phyloP scores from a whole-genome alignment of 1,139 yeast genomes.

The Debaryomyces udenii region DNA sequence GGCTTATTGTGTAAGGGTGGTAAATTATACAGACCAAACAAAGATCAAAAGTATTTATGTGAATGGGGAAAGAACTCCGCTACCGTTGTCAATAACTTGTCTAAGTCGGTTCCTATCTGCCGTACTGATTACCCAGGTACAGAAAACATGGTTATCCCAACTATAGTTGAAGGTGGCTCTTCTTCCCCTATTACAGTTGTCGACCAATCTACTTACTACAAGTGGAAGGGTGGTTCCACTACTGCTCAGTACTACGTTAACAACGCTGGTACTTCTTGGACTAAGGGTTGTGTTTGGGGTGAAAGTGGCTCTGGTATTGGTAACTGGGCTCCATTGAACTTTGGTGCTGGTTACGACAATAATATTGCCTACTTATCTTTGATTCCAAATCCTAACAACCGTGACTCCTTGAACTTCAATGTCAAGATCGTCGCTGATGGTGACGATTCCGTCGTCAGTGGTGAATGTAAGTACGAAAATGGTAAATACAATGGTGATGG shows the following conservation, averaged over 20 bases:
- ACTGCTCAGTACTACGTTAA: conserved; percentile 82
- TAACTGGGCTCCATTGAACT: conserved; percentile 82
- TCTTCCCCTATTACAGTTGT: conserved; percentile 66
- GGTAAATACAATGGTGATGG: conserved; percentile 67
- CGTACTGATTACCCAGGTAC: conserved; percentile 91
- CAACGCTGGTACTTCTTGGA: conserved; percentile 74
- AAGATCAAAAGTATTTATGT: conserved; percentile 64
- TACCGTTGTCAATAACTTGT: conserved; percentile 57
- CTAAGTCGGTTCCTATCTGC: conserved; percentile 69
- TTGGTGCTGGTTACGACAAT: conserved; percentile 70
- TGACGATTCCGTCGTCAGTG: conserved; percentile 52
- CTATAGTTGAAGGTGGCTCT: conserved; percentile 63
- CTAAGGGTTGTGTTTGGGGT: conserved; percentile 83
- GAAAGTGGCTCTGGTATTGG: conserved; percentile 64
- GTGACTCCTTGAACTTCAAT: conserved; percentile 61
- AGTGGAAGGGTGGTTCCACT: conserved; percentile 66
- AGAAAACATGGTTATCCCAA: conserved; percentile 84
- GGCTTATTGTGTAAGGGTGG: conserved; percentile 74
- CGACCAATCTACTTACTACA: conserved; percentile 61
- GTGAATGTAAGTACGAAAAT: conserved; percentile 64
- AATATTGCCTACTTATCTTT: conserved; percentile 72
- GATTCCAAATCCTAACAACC: conserved; percentile 83
- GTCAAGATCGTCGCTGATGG: conserved; percentile 69
- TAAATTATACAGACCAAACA: conserved; percentile 66
- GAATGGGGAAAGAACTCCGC: conserved; percentile 76